These are phyloP conservation scores for Claviceps paspali DNA, from an alignment of 2,329 filamentous ascomycete species.

Conservation along the genomic window DNA sequence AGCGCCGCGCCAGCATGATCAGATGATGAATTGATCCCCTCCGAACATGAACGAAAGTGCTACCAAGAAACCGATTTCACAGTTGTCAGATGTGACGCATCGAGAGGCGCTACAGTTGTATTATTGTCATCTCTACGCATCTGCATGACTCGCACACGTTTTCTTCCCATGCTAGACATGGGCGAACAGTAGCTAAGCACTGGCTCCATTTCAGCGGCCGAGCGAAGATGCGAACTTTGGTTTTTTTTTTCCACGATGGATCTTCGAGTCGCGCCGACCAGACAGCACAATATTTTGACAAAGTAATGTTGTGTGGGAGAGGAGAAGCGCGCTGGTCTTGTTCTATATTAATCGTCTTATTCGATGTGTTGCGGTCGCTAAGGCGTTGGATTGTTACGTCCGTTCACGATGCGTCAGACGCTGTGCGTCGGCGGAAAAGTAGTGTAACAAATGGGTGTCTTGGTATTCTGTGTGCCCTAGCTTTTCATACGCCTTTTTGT, in stretches of 20 bases:
- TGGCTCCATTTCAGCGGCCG: not conserved
- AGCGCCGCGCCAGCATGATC: slow-evolving; percentile 28
- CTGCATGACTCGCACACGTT: not conserved
- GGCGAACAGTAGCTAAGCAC: not conserved
- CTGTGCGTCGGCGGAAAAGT: not conserved
- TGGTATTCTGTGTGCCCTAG: not conserved
- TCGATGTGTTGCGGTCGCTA: not conserved
- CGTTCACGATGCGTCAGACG: not conserved
- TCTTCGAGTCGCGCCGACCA: not conserved
- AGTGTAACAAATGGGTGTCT: not conserved
- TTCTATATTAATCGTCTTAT: not conserved
- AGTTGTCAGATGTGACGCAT: not conserved
- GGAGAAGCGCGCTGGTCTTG: not conserved
- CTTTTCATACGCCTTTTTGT: not conserved
- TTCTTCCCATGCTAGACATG: not conserved
- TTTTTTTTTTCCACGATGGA: not conserved
- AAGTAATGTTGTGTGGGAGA: not conserved
- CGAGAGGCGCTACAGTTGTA: not conserved
- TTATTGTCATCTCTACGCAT: not conserved
- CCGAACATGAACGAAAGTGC: not conserved
- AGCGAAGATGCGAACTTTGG: not conserved
- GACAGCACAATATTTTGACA: slow-evolving; percentile 1
- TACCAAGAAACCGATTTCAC: not conserved
- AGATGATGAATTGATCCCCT: slow-evolving; percentile 12
- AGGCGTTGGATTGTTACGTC: slow-evolving; percentile 2